Percentiles rank a stretch among this genome's conserved stretches.
Conservation (phyloP, 805 yeast genomes). For the Ogataea paradorogensis region DNA sequence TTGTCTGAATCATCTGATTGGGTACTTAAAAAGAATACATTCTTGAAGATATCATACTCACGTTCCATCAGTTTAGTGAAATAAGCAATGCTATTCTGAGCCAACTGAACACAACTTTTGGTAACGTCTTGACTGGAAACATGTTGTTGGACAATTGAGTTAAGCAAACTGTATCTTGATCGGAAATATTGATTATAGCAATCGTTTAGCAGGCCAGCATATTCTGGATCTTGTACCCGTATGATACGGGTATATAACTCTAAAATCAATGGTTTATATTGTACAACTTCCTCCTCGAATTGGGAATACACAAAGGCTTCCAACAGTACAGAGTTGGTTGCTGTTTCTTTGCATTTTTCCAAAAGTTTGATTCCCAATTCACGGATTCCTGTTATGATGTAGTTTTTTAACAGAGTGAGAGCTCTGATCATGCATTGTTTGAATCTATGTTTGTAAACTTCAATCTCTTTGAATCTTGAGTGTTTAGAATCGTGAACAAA, state of each 20-base stretch:
- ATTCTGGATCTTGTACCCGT: conserved; percentile 35
- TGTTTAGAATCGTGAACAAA: conserved; percentile 56
- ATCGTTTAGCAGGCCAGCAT: conserved; percentile 64
- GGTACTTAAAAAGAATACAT: conserved; percentile 44
- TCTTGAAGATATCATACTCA: conserved; percentile 58
- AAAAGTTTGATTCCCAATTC: conserved; percentile 29
- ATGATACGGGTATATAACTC: conserved; percentile 30
- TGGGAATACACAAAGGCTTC: conserved; percentile 68
- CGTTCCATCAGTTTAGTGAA: conserved; percentile 57
- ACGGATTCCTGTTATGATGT: conserved; percentile 46
- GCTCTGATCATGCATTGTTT: conserved; percentile 83
- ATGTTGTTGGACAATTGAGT: conserved; percentile 33
- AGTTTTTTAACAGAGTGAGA: conserved; percentile 69
- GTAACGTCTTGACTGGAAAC: conserved; percentile 22
- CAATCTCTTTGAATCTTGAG: conserved; percentile 59
- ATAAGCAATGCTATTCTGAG: conserved; percentile 60
- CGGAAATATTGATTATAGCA: conserved; percentile 62
- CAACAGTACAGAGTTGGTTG: conserved; percentile 39
- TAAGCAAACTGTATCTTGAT: conserved; percentile 50
- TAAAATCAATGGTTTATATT: conserved; percentile 21
- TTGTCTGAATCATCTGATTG: conserved; percentile 23
- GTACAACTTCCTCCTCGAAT: conserved; percentile 40
- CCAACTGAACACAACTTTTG: conserved; percentile 50
- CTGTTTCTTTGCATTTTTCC: conserved; percentile 19
- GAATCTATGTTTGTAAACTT: conserved; percentile 65